Base-by-base conservation (phyloP, 2,329 filamentous ascomycete species). In the Colletotrichum destructivum region DNA sequence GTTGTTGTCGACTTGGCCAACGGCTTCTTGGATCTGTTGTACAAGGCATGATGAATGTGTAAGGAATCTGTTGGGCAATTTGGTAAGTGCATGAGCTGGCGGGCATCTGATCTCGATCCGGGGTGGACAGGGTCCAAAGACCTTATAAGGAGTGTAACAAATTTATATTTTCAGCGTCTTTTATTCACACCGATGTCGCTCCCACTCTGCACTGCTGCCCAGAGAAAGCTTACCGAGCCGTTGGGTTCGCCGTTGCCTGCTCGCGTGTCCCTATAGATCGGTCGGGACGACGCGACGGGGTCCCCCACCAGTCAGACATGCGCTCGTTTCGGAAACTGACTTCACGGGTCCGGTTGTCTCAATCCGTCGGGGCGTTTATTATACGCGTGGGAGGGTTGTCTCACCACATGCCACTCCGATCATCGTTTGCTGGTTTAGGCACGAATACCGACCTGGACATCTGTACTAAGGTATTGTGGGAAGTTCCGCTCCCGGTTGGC, bases 1-100 rank as follows among this genome's bases (percentile, higher is more conserved):
- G 92, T 99, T 44, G 95, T 99, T 42, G 94, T 94, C 75, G 94
- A 97, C 77, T 84, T 99, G 79, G 96, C 95, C 2, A 94, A 88
- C 75, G 96, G 95, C 0, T 99, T 98, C 82, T 86, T 98, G 79
- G 95, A 98, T 84, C 92, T 96, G 63, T 81, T 98, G 82, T 98
- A 98, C 83, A 97, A 97, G 86, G 92, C 92, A 72, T 96, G 59
- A 56, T 38, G 0, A 38, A 38, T 8, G 8, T 38, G 21, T 15
- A 21, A 12, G 56, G 38, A 55, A 11, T 62, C 31, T 18, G 46
- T 49, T 18, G 11, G 35, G 38, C n/a, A 57, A 18, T 63, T 64
- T 63, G 54, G 68, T 66, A 62, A 70, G 63, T 72, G 59, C 51
- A 61, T 70, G 44, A 70, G 61, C 54, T 59, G 62, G 52, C 57